Conservation (phyloP, 1,139 yeast genomes). For the Diutina pseudorugosa region DNA sequence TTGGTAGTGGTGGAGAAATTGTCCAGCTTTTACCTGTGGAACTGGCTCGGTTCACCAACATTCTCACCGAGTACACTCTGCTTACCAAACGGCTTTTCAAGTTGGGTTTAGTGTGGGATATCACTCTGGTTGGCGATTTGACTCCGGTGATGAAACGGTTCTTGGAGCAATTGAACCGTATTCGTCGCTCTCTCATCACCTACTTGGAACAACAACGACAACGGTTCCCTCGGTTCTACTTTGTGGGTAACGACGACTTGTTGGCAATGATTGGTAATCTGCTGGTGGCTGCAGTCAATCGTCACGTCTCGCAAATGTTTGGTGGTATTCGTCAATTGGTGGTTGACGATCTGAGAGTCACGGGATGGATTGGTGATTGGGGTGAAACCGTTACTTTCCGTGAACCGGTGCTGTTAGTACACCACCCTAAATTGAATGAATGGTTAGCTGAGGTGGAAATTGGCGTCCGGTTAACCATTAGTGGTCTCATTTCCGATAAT, state of each 20-base stretch:
- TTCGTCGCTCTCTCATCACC: constrained; percentile 60
- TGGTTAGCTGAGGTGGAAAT: constrained; percentile 56
- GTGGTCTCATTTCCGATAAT: constrained; percentile 14
- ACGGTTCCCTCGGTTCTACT: constrained; percentile 70
- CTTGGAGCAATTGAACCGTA: constrained; percentile 41
- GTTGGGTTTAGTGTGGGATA: constrained; percentile 43
- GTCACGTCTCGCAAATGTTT: constrained; percentile 64
- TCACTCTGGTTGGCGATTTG: constrained; percentile 41
- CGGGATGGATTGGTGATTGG: constrained; percentile 45
- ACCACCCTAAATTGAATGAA: constrained; percentile 36
- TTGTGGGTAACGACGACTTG: constrained; percentile 84
- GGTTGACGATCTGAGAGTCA: constrained; percentile 27
- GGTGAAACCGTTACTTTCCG: constrained; percentile 44
- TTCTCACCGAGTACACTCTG: constrained; percentile 49
- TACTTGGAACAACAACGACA: constrained; percentile 75
- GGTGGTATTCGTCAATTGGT: constrained; percentile 43
- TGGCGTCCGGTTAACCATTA: constrained; percentile 38
- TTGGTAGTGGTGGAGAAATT: constrained; percentile 45
- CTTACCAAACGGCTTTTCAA: constrained; percentile 41
- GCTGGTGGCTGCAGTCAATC: constrained; percentile 37
- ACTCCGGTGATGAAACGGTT: constrained; percentile 36
- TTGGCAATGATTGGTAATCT: constrained; percentile 71
- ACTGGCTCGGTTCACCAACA: constrained; percentile 49
- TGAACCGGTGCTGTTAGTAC: constrained; percentile 32
- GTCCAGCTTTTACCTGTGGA: constrained; percentile 58